Percentiles rank a stretch among this genome's conserved stretches.
Conservation (phyloP, 495 filamentous ascomycete species). For the Tetracladium setigerum region DNA sequence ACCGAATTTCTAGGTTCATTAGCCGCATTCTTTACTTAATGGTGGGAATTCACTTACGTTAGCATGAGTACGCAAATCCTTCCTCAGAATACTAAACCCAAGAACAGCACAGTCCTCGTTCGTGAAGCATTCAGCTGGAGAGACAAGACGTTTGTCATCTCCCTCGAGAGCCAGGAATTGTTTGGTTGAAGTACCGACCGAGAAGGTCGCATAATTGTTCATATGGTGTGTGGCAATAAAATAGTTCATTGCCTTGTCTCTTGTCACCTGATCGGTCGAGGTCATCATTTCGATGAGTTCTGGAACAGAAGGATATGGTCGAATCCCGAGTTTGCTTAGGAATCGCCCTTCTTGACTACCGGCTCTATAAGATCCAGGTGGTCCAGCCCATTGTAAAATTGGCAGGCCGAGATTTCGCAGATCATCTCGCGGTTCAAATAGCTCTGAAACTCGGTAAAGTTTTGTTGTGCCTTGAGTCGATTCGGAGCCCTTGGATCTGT, state of each 20-base stretch:
- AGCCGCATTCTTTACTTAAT: not conserved
- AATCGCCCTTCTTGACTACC: conserved; percentile 66
- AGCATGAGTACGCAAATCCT: conserved; percentile 67
- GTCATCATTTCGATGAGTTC: conserved; percentile 76
- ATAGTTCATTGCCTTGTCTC: conserved; percentile 68
- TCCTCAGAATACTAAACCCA: conserved; percentile 67
- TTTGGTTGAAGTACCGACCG: conserved; percentile 44
- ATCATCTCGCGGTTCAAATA: conserved; percentile 74
- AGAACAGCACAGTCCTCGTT: conserved; percentile 70
- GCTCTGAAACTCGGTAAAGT: conserved; percentile 72
- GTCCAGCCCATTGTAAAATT: conserved; percentile 75
- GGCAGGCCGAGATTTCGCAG: conserved; percentile 63
- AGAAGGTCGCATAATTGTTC: conserved; percentile 62
- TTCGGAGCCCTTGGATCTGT: conserved; percentile 36
- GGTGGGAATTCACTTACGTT: conserved; percentile 1
- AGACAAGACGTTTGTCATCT: conserved; percentile 51
- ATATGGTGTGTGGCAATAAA: conserved; percentile 69
- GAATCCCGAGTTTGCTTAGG: conserved; percentile 61
- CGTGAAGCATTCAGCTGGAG: conserved; percentile 71
- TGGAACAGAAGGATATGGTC: conserved; percentile 54
- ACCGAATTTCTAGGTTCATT: conserved; percentile 57
- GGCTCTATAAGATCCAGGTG: conserved; percentile 50
- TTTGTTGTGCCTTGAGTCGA: conserved; percentile 25
- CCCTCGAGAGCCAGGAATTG: conserved; percentile 70
- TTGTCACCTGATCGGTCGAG: conserved; percentile 45